phyloP scores from a whole-genome alignment of 176 grass and related monocot genomes.

The Calamus simplicifolius region DNA sequence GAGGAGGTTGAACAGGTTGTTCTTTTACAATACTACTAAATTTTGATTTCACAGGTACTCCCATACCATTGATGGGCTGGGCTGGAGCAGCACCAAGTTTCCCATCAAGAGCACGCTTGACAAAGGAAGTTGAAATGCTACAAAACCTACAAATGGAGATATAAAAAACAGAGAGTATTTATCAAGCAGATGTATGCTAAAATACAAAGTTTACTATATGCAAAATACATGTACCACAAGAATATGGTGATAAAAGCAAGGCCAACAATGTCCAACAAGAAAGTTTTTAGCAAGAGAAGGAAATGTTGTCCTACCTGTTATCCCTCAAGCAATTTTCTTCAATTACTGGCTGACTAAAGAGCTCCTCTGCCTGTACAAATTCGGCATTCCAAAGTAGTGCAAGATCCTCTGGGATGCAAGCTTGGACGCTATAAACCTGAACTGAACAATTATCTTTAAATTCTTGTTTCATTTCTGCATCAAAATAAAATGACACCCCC shows the following conservation, averaged over 20 bases:
- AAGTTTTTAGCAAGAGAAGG: neutral
- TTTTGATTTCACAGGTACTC: constrained; percentile 21
- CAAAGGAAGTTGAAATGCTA: constrained; percentile 62
- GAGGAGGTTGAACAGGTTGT: constrained; percentile 36
- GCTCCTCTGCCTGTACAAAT: constrained; percentile 86
- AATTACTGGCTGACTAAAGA: constrained; percentile 63
- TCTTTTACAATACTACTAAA: constrained; percentile 47
- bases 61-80: constrained; percentile 26
- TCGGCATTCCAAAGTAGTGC: constrained; percentile 95
- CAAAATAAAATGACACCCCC: neutral
- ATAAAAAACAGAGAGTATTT: constrained; percentile 9
- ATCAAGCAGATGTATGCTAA: neutral
- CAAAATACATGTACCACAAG: too few species aligned
- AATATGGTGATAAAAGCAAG: too few species aligned
- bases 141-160: constrained; percentile 54
- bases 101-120: constrained; percentile 49
- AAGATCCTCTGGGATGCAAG: constrained; percentile 73
- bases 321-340: constrained; percentile 95
- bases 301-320: constrained; percentile 49
- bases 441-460: constrained; percentile 79
- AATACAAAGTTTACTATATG: too few species aligned
- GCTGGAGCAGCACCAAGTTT: constrained; percentile 38
- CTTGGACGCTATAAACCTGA: constrained; percentile 89
- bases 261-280: too few species aligned
- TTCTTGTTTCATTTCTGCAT: constrained; percentile 46